Evolutionary conservation across 441 rosid species (phyloP).

Genomic region (Hypseocharis bilobata): DNA sequence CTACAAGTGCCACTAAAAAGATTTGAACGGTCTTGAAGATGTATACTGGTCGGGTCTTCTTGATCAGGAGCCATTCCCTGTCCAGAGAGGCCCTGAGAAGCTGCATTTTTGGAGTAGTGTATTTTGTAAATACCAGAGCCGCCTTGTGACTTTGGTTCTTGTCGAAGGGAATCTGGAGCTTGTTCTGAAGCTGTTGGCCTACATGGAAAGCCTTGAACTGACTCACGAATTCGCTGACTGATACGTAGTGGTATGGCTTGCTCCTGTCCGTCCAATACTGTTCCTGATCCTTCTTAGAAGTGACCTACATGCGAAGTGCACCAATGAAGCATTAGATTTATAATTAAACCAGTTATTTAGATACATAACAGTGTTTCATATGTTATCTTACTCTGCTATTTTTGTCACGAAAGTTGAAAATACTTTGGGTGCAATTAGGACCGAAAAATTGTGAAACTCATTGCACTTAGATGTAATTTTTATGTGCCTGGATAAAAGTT

Average conservation of each 20-base stretch:
- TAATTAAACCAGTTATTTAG: too few relatives aligned
- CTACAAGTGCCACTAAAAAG: conserved; percentile 49
- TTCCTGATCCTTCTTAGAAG: too few relatives aligned
- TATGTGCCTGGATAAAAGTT: too few relatives aligned
- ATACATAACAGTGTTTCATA: too few relatives aligned
- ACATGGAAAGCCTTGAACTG: conserved; percentile 57
- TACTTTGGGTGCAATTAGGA: too few relatives aligned
- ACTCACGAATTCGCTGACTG: conserved; percentile 54
- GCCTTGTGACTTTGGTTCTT: conserved; percentile 53
- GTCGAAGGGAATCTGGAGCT: conserved; percentile 49
- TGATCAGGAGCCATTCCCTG: conserved; percentile 69
- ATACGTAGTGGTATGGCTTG: conserved; percentile 45
- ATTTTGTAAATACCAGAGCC: conserved; percentile 54
- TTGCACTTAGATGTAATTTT: too few relatives aligned
- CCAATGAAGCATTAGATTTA: too few relatives aligned
- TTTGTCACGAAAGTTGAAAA: too few relatives aligned
- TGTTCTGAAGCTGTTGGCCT: conserved; percentile 42
- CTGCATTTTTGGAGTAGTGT: conserved; percentile 43
- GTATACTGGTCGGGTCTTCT: conserved; percentile 52
- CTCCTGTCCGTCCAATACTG: conserved; percentile 61
- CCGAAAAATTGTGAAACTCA: too few relatives aligned
- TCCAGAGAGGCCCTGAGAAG: conserved; percentile 64
- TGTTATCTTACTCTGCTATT: too few relatives aligned
- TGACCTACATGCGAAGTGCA: too few relatives aligned
- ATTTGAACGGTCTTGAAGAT: conserved; percentile 60